Percentiles rank a stretch among this genome's conserved stretches.
These are phyloP conservation scores for Dissophora globulifera DNA, from an alignment of 192 early-diverging fungal species.

Conservation along the genomic window DNA sequence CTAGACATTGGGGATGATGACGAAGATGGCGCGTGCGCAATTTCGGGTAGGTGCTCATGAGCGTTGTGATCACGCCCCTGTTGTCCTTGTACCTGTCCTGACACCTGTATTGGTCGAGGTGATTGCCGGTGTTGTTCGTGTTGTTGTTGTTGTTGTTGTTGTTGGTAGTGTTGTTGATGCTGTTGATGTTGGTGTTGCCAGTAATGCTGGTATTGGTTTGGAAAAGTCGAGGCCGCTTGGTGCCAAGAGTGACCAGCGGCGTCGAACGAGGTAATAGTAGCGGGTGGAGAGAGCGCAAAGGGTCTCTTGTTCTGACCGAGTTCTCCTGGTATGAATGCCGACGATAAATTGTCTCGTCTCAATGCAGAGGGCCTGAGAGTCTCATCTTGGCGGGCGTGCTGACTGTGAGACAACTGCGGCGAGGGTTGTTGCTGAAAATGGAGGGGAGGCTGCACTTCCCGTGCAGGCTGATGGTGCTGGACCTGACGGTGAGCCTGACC, in stretches of 20 bases:
- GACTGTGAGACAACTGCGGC: neutral
- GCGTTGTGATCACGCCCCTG: neutral
- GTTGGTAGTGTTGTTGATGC: no score
- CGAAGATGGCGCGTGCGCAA: neutral
- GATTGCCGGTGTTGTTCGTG: neutral
- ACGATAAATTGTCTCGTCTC: slow-evolving; percentile 2
- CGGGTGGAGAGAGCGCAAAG: slow-evolving; percentile 7
- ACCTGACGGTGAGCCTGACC: neutral
- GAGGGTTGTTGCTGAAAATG: neutral
- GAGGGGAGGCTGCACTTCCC: neutral
- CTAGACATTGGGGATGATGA: slow-evolving; percentile 1
- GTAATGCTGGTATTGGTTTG: neutral
- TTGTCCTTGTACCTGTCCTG: neutral
- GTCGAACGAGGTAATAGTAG: neutral
- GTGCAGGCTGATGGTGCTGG: neutral
- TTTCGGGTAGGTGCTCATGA: neutral
- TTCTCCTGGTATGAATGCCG: neutral
- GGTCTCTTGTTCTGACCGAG: slow-evolving; percentile 23
- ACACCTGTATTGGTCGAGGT: neutral
- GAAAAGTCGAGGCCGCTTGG: neutral
- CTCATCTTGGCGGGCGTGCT: neutral
- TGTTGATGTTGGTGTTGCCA: slow-evolving; percentile 1
- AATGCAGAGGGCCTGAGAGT: neutral
- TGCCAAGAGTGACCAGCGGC: neutral
- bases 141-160: neutral